Evolutionary conservation across 352 stramenopile genomes (phyloP).

Genomic region (Pythium myriotylum): DNA sequence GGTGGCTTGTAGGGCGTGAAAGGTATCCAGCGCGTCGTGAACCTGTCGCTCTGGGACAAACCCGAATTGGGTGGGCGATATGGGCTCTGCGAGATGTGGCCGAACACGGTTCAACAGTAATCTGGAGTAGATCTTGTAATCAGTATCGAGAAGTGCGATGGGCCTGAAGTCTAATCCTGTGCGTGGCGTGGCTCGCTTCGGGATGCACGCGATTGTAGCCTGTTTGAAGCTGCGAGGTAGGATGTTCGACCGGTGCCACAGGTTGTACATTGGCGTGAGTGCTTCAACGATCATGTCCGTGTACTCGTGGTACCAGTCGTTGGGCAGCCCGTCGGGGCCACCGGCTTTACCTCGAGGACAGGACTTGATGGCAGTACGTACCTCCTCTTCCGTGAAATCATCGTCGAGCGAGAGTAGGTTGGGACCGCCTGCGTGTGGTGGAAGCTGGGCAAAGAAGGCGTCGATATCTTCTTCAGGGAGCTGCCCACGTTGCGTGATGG

Average conservation of each 20-base stretch:
- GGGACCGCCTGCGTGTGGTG: not conserved
- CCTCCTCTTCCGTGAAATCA: constrained; percentile 16
- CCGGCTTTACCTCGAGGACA: constrained; percentile 7
- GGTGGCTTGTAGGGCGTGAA: not conserved
- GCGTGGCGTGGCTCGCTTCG: not conserved
- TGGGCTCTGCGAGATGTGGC: not conserved
- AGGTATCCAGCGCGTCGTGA: constrained; percentile 3
- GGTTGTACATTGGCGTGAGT: constrained; percentile 10
- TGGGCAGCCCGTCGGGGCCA: constrained; percentile 12
- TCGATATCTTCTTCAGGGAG: not conserved
- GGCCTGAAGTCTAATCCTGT: not conserved
- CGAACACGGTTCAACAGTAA: not conserved
- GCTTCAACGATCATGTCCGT: not conserved
- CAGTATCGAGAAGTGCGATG: not conserved
- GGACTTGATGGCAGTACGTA: not conserved
- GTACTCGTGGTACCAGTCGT: constrained; percentile 22
- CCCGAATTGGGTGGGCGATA: not conserved
- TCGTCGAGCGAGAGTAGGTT: not conserved
- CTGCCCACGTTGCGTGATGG: constrained; percentile 9
- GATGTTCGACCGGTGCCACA: not conserved
- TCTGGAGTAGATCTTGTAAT: not conserved
- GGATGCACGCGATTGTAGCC: not conserved
- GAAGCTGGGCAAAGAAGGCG: not conserved
- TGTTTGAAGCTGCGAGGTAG: not conserved
- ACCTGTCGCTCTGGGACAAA: constrained; percentile 3